phyloP scores from a whole-genome alignment of 495 filamentous ascomycete species.

The Opeltia flavorubescens region DNA sequence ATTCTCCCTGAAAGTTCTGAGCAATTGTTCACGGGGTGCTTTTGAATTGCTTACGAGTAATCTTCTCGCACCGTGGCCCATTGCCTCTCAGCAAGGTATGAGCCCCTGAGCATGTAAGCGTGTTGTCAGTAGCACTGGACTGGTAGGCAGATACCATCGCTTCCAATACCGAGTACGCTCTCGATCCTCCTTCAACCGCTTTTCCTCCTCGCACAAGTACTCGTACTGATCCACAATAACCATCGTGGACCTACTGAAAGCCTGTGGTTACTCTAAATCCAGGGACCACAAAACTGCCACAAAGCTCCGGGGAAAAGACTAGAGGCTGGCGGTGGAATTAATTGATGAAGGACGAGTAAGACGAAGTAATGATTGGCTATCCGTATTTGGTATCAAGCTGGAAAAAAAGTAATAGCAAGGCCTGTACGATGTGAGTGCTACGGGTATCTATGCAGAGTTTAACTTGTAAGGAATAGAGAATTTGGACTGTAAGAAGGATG shows the following conservation, averaged over 20 bases:
- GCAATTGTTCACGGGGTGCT: conserved; percentile 1
- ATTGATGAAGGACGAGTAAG: no score
- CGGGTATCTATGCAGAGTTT: no score
- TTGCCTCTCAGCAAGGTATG: conserved; percentile 49
- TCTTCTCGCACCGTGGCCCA: conserved; percentile 95
- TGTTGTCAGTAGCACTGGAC: not conserved
- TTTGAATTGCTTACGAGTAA: conserved; percentile 54
- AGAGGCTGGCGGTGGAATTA: no score
- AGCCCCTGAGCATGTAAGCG: not conserved
- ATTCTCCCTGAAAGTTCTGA: conserved; percentile 35
- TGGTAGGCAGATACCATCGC: conserved; percentile 65
- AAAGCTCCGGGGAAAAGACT: no score
- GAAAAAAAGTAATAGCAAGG: no score
- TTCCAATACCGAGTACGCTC: conserved; percentile 82
- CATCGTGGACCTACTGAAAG: conserved; percentile 51
- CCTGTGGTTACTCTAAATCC: no score
- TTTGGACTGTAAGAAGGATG: no score
- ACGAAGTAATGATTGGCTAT: no score
- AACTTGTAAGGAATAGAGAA: no score
- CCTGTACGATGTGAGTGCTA: no score
- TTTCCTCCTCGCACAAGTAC: conserved; percentile 76
- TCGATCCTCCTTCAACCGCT: conserved; percentile 71
- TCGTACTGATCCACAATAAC: conserved; percentile 75
- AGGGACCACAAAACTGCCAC: no score
- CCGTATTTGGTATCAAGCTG: no score